These are phyloP conservation scores for Neoboletus magnificus DNA, from an alignment of 768 basidiomycete species.

Conservation along the genomic window DNA sequence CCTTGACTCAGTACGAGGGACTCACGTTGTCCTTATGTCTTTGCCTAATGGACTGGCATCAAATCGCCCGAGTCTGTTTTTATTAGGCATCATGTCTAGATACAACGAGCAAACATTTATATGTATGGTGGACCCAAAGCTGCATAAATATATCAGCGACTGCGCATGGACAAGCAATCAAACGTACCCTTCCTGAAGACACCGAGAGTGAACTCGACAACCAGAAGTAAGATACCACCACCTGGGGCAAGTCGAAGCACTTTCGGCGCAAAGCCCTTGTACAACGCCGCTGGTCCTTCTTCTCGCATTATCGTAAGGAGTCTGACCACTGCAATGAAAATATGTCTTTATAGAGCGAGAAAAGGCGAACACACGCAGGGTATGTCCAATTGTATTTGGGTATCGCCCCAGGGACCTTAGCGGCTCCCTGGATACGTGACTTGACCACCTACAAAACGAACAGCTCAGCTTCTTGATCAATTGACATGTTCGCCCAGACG, in stretches of 20 bases:
- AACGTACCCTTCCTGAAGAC: constrained; percentile 66
- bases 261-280: constrained; percentile 96
- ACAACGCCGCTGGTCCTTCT: constrained; percentile 82
- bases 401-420: constrained; percentile 59
- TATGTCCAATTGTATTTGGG: constrained; percentile 97
- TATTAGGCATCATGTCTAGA: background rate
- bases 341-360: background rate
- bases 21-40: background rate
- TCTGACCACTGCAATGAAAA: constrained; percentile 25
- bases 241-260: constrained; percentile 93
- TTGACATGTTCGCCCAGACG: constrained; percentile 4
- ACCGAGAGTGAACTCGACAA: constrained; percentile 83
- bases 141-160: constrained; percentile 8
- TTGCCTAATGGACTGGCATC: background rate
- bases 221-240: constrained; percentile 89
- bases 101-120: constrained; percentile 7
- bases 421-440: constrained; percentile 85
- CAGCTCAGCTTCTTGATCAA: background rate
- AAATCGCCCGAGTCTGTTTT: constrained; percentile 1
- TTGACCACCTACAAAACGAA: constrained; percentile 73
- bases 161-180: background rate
- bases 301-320: constrained; percentile 78
- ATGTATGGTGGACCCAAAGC: constrained; percentile 35
- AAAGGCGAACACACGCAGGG: constrained; percentile 52
- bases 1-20: background rate